Evolutionary conservation across 352 stramenopile genomes (phyloP), one percentile per base, ranked within the genome.

Genomic region (Phytopythium litorale): DNA sequence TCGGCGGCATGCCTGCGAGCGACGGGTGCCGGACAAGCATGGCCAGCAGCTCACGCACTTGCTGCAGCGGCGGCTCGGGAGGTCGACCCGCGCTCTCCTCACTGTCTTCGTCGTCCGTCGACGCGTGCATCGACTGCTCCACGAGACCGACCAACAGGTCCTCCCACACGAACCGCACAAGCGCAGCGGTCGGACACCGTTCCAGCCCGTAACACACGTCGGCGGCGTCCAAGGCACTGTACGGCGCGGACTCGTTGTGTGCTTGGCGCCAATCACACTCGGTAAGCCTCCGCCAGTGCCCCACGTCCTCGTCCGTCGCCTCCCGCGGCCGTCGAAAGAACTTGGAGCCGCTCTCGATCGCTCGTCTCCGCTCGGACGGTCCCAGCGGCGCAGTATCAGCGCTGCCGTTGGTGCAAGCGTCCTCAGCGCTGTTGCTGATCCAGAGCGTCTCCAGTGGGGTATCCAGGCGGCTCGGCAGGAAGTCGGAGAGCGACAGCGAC

Each of bases 131-230:
- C 9, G 56, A 33, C 2, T 43, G 42, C 15, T 51, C 33, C 18
- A 91, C 33, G 0, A 87, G 58, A 13, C 61, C 23, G 0, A 76
- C 38, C 1, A 91, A 64, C 32, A 91, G 57, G 45, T 77, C 60
- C 38, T 73, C 62, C 82, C 82, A 91, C 12, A 87, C 68, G 43
- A 91, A 88, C 4, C 38, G 42, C 2, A 58, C 68, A 28, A 85
- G 69, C 1, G 66, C 72, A 46, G 80, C 74, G 45, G 76, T 85
- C 11, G n/a, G 62, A 15, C 71, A 81, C 6, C 76, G 65, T 32
- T 84, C 46, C 12, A 89, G 53, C 15, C 59, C 62, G 21, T 67
- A 23, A 28, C 40, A 35, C n/a, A 58, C 12, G 35, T 58, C 52
- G 6, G 52, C 19, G 19, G 48, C 16, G 32, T 40, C 56, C 50